Evolutionary conservation across 345 rosid genomes (phyloP), one percentile per base, ranked within the genome.

Genomic region (Durio zibethinus): DNA sequence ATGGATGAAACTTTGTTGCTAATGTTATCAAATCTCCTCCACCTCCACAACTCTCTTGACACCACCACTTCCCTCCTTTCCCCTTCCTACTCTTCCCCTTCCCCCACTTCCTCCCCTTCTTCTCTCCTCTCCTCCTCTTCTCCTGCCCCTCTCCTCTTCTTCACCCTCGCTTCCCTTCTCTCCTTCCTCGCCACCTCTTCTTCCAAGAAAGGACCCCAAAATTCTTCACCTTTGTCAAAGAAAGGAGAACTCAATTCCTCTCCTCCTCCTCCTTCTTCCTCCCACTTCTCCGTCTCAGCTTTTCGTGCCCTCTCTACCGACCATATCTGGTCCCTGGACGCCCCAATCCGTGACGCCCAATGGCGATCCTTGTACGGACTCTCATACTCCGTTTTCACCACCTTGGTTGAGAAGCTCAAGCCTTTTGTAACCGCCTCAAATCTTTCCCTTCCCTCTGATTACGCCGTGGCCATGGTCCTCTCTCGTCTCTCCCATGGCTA

Each of bases 381-480:
- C 43, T 96, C 98, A 15, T 88, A 91, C 77, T 97, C 95, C 0
- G 97, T 92, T 67, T 96, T 96, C 83, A 90, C 90, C 86, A 93
- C 94, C 53, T 94, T 93, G 76, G 99, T 92, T 25, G 97, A 91
- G 0, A 93, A 96, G 87, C 90, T 93, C 70, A 90, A 91, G 16
- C 99, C 99, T 27, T 89, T 84, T 85, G 92, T 96, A 48, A 76
- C 97, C 27, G 97, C 97, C 25, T 93, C 97, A 0, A 90, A 96
- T 78, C 95, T 93, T 83, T 96, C 98, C 25, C 88, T 93, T 77
- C 99, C 98, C 0, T 88, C 98, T 15, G 98, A 96, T 84, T 96
- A 93, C 73, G 99, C 97, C 2, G 98, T 93, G 23, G 95, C 98
- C 14, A 89, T 93, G 94, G 98, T 93, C 23, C 93, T 96, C 53